Percentiles rank a stretch among this genome's conserved stretches.
phyloP scores from a whole-genome alignment of 2,329 filamentous ascomycete genomes.

The Alternaria sp. region DNA sequence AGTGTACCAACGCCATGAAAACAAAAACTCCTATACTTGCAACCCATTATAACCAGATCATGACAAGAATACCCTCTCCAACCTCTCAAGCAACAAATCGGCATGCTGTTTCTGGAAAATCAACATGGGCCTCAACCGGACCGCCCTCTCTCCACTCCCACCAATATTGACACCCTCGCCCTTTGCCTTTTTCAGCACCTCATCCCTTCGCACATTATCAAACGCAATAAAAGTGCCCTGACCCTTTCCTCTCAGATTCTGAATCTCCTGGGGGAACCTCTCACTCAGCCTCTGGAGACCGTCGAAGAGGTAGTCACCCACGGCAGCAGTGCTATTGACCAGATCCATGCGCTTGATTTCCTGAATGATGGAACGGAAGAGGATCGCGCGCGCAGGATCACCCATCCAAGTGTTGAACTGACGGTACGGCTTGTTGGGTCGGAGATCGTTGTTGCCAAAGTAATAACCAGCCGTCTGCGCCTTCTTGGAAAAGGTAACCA shows the following conservation, averaged over 20 bases:
- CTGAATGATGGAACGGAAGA: conserved; percentile 85
- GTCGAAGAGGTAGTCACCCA: conserved; percentile 79
- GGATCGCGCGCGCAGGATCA: conserved; percentile 81
- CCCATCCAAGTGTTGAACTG: conserved; percentile 99
- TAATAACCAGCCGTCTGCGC: conserved; percentile 94
- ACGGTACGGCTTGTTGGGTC: conserved; percentile 91
- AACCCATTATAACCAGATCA: background rate
- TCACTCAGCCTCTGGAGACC: conserved; percentile 72
- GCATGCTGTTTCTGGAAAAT: conserved; percentile 92
- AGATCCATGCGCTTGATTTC: conserved; percentile 80
- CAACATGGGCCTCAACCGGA: conserved; percentile 87
- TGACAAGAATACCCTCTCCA: conserved; percentile 75
- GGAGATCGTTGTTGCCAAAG: conserved; percentile 79
- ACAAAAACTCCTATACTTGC: too few relatives aligned
- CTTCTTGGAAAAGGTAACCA: conserved; percentile 96
- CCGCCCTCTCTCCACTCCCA: conserved; percentile 76
- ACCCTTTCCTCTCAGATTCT: conserved; percentile 85
- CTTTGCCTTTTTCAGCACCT: conserved; percentile 82
- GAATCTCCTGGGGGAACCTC: conserved; percentile 78
- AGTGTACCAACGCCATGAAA: too few relatives aligned
- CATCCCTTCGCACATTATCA: conserved; percentile 81
- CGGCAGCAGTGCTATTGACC: conserved; percentile 78
- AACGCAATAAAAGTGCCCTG: conserved; percentile 94
- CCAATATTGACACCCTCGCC: conserved; percentile 84
- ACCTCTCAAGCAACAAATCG: conserved; percentile 78